These are phyloP conservation scores for Delphinella strobiligena DNA, from an alignment of 2,329 filamentous ascomycete genomes.

Conservation along the genomic window DNA sequence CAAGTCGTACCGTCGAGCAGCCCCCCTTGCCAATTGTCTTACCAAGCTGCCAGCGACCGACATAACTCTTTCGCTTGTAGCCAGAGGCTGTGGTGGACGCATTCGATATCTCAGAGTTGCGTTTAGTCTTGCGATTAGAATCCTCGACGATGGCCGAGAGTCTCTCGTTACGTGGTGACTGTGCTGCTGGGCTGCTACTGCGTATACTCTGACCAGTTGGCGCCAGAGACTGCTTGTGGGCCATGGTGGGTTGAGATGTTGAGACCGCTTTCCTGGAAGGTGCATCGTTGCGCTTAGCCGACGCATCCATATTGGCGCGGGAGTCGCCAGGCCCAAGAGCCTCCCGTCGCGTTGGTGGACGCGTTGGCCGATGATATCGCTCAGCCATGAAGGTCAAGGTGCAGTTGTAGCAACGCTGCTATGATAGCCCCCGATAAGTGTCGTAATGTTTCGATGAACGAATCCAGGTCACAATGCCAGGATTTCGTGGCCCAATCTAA, in stretches of 20 bases:
- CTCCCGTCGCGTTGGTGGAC: slow-evolving; percentile 7
- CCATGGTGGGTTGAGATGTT: too few relatives aligned
- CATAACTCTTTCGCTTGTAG: slow-evolving; percentile 54
- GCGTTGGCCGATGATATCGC: slow-evolving; percentile 1
- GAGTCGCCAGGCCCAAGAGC: slow-evolving; percentile 12
- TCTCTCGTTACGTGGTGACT: slow-evolving; percentile 17
- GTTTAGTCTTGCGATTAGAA: slow-evolving; percentile 36
- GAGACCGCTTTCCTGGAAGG: slow-evolving; percentile 12
- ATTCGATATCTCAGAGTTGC: slow-evolving; percentile 42
- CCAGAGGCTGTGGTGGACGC: slow-evolving; percentile 41
- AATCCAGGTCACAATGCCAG: too few relatives aligned
- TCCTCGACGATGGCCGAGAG: slow-evolving; percentile 38
- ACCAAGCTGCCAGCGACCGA: slow-evolving; percentile 89
- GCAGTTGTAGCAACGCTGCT: background rate
- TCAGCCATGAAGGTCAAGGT: slow-evolving; percentile 2
- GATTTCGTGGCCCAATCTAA: background rate
- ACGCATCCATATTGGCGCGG: slow-evolving; percentile 11
- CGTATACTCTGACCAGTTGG: slow-evolving; percentile 31
- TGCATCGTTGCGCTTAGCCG: slow-evolving; percentile 2
- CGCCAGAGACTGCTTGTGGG: slow-evolving; percentile 34
- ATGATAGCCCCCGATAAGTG: background rate
- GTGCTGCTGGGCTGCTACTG: slow-evolving; percentile 16
- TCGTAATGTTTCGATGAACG: too few relatives aligned
- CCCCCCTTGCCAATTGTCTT: slow-evolving; percentile 82
- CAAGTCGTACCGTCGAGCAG: slow-evolving; percentile 75